Base-by-base conservation (phyloP, 176 grass and related monocot genomes). In the Eragrostis nindensis region DNA sequence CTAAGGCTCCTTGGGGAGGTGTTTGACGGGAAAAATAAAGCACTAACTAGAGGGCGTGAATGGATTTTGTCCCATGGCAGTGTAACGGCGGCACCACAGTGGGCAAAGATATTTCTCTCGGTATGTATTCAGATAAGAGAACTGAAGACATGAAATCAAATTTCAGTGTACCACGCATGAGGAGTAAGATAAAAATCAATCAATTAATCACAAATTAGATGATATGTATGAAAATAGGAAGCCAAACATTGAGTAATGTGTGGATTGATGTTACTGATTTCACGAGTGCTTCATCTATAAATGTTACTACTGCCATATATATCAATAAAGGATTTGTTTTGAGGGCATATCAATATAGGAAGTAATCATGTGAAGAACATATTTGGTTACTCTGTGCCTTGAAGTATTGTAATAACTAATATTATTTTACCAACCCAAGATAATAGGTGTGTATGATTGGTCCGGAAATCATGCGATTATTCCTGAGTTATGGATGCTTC, bases 11-110 rank as follows among this genome's bases (percentile, higher is more conserved):
- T 79, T 7, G 62, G 76, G 8, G 46, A 79, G 47, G 18, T 4
- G 19, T 12, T 24, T 25, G 12, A 65, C 15, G 30, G 12, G 10
- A 29, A 43, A 27, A 44, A 76, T 62, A 19, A 15, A 19, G 42
- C 17, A 65, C 36, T 79, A 50, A 13, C 46, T 6, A 79, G 14
- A 42, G 76, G 62, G 7, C 61, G 76, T 39, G 44, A 46, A 6
- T 79, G 76, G 76, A 79, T 79, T 68, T 41, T 68, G 7, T 79
- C 76, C n/a, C 76, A 68, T 68, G 62, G 45, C 12, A 79, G 46
- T 79, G 76, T 48, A 52, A 53, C 62, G 5, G 76, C 62, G 15
- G 46, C 46, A 53, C 76, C 76, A 17, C 76, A 79, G 16, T 79
- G 76, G 76, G 62, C 29, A 67, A 79, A 79, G 62, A 67, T 79